Evolutionary conservation across 2,329 filamentous ascomycete species (phyloP).

Genomic region (Penicillium oxalicum): DNA sequence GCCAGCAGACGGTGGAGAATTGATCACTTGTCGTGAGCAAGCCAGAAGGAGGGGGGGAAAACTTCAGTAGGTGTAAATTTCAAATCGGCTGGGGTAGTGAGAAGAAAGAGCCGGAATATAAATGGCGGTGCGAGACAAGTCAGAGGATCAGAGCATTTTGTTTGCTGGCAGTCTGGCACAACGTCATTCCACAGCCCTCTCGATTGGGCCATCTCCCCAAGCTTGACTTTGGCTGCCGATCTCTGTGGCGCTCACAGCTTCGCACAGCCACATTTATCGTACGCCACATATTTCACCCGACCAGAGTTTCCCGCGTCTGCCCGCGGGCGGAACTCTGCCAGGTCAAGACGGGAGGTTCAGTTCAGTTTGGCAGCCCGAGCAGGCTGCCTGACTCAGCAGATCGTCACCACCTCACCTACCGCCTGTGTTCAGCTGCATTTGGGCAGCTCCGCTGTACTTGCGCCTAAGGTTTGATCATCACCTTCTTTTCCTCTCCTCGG

Average conservation of each 20-base stretch:
- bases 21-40: no score
- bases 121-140: background rate
- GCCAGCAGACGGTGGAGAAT: no score
- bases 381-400: conserved; percentile 15
- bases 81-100: no score
- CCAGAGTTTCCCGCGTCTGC: no score
- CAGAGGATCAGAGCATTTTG: background rate
- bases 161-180: background rate
- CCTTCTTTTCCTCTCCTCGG: conserved; percentile 5
- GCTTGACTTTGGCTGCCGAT: conserved; percentile 13
- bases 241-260: conserved; percentile 11
- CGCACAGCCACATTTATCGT: conserved; percentile 10
- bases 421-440: background rate
- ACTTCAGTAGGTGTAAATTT: no score
- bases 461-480: conserved; percentile 1
- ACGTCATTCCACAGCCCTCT: conserved; percentile 20
- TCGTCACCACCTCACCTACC: conserved; percentile 3
- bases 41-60: no score
- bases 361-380: no score
- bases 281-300: background rate
- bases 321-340: no score
- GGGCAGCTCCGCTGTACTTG: conserved; percentile 11
- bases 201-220: conserved; percentile 6
- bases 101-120: conserved; percentile 5
- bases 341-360: no score